Evolutionary conservation across 2,329 filamentous ascomycete species (phyloP), one percentile per base, ranked within the genome.

Genomic region (Arthrobotrys musiformis): DNA sequence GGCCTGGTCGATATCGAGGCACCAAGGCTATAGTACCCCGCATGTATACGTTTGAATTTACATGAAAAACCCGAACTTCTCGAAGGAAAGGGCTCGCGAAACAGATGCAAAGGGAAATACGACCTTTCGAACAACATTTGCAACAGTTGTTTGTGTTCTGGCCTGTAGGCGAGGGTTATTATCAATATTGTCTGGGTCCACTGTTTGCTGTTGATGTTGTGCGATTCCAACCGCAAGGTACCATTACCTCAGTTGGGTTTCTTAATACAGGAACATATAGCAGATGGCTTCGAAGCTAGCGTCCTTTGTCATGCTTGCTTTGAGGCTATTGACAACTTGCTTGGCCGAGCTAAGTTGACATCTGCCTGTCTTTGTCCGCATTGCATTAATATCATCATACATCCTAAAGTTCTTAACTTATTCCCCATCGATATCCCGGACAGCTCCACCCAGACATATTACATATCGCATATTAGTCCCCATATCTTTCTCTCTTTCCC

Each of bases 241-340:
- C 68, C 44, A 30, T 44, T 42, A 58, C 58, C 46, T 26, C 26
- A 15, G 46, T 22, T 63, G 60, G 70, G 19, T 40, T 35, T 37
- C 70, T 52, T 75, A 75, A 56, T 58, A 69, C 42, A 68, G 70
- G 56, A 54, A 69, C 61, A 46, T 75, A 75, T 75, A 69, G 70
- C 70, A 75, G 70, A 75, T 58, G 42, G 24, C 26, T 46, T 48
- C 58, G 26, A 62, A 48, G 58, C n/a, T 62, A 44, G 24, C 19
- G 37, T 46, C 28, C 37, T 62, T 48, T 37, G 33, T 35, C 15
- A 15, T 11, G 26, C 37, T 42, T 69, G 26, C 48, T 37, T 52
- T 52, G 46, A 44, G 48, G 22, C 26, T 63, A 33, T 70, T 62
- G 67, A 70, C 66, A 52, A 63, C 61, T 56, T 24, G 44, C 15